These are phyloP conservation scores for Rhodomyrtus tomentosa DNA, from an alignment of 345 rosid genomes.

Conservation along the genomic window DNA sequence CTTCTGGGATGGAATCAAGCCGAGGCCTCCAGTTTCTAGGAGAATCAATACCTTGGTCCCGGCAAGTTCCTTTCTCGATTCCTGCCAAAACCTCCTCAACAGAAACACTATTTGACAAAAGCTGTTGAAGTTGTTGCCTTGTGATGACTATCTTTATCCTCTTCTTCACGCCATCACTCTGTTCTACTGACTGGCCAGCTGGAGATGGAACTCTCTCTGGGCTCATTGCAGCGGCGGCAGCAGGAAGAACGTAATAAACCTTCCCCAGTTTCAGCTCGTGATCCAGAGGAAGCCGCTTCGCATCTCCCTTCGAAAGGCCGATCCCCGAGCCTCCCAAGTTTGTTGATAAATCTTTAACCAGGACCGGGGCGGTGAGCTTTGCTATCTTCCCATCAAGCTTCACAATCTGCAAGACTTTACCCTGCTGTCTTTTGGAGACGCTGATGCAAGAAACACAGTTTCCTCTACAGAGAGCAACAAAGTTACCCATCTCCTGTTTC, in stretches of 20 bases:
- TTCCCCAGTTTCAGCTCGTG: constrained; percentile 12
- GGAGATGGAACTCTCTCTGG: not conserved
- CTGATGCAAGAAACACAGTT: not conserved
- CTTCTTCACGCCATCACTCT: constrained; percentile 4
- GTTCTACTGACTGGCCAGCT: not conserved
- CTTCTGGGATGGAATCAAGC: constrained; percentile 40
- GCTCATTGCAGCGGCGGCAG: not conserved
- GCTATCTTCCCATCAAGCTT: constrained; percentile 17
- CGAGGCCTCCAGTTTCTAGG: constrained; percentile 29
- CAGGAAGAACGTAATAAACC: constrained; percentile 16
- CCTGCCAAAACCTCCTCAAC: constrained; percentile 5
- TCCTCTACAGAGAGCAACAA: not conserved
- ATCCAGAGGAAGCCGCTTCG: constrained; percentile 6
- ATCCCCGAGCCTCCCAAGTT: constrained; percentile 9
- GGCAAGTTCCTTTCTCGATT: not conserved
- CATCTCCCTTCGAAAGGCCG: constrained; percentile 1
- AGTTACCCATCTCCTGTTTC: constrained; percentile 11
- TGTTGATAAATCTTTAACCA: constrained; percentile 12
- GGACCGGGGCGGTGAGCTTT: constrained; percentile 11
- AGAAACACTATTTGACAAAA: constrained; percentile 14
- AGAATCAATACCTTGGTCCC: not conserved
- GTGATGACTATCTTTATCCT: constrained; percentile 31
- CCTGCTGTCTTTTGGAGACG: not conserved
- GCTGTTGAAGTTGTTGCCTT: constrained; percentile 20
- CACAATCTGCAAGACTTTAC: constrained; percentile 15